A percentile compares a stretch with the other conserved stretches of the same genome.
These are phyloP conservation scores for Candida nitratophila DNA, from an alignment of 805 yeast genomes.

Conservation along the genomic window DNA sequence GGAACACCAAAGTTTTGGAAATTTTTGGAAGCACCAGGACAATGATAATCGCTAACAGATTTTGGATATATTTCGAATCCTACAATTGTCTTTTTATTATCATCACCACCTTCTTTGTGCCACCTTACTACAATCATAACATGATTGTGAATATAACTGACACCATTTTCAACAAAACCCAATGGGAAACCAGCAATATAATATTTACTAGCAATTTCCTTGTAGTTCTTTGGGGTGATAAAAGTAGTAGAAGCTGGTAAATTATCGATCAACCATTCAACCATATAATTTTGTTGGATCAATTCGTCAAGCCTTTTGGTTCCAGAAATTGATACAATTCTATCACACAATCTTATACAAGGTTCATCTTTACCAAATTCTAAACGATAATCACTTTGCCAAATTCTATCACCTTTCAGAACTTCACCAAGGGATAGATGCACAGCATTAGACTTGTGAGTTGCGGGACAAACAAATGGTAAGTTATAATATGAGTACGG, in stretches of 20 bases:
- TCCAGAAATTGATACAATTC: slow-evolving; percentile 45
- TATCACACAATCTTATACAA: slow-evolving; percentile 64
- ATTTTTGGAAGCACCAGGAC: slow-evolving; percentile 68
- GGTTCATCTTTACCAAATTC: slow-evolving; percentile 55
- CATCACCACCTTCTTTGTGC: slow-evolving; percentile 40
- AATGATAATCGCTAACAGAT: slow-evolving; percentile 57
- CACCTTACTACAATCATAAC: slow-evolving; percentile 74
- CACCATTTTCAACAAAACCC: slow-evolving; percentile 60
- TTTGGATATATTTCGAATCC: slow-evolving; percentile 89
- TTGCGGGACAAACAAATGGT: slow-evolving; percentile 75
- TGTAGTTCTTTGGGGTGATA: slow-evolving; percentile 45
- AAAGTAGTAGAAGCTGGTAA: slow-evolving; percentile 87
- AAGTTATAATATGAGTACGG: slow-evolving; percentile 74
- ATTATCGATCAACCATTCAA: slow-evolving; percentile 78
- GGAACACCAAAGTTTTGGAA: slow-evolving; percentile 51
- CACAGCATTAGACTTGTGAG: slow-evolving; percentile 44
- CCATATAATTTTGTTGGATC: slow-evolving; percentile 64
- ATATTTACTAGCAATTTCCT: slow-evolving; percentile 43
- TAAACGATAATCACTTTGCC: slow-evolving; percentile 67
- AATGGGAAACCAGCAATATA: slow-evolving; percentile 85
- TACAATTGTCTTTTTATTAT: slow-evolving; percentile 50
- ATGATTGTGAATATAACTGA: slow-evolving; percentile 67
- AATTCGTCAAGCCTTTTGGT: slow-evolving; percentile 51
- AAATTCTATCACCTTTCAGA: slow-evolving; percentile 71
- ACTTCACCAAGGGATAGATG: slow-evolving; percentile 72